A percentile compares a stretch with the other conserved stretches of the same genome.
Conservation (phyloP, 257 asterid species). For the Solanum pimpinellifolium region DNA sequence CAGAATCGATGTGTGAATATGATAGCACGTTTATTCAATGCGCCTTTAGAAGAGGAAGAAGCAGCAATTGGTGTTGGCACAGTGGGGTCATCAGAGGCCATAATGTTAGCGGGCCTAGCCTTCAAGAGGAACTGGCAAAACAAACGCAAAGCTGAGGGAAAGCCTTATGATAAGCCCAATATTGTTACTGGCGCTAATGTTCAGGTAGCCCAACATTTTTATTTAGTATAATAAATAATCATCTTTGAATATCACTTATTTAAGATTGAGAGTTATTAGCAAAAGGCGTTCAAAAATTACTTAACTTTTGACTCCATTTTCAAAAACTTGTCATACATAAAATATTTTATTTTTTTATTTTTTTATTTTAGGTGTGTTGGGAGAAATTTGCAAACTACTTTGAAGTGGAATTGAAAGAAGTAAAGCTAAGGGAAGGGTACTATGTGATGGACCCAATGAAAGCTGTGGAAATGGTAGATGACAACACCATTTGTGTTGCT, state of each 20-base stretch:
- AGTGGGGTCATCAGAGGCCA: conserved; percentile 31
- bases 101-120: conserved; percentile 30
- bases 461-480: conserved; percentile 22
- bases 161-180: conserved; percentile 15
- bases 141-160: conserved; percentile 19
- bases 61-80: conserved; percentile 23
- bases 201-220: not conserved
- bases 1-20: conserved; percentile 32
- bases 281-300: not conserved
- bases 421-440: conserved; percentile 15
- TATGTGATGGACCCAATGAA: conserved; percentile 16
- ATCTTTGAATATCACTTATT: not conserved
- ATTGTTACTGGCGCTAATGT: conserved; percentile 27
- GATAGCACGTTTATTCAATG: conserved; percentile 23
- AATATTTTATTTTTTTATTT: too few species aligned
- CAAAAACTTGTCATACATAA: not conserved
- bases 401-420: conserved; percentile 24
- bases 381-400: conserved; percentile 27
- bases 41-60: conserved; percentile 14
- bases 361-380: conserved; percentile 19
- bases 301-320: not conserved
- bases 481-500: conserved; percentile 20
- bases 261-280: too few species aligned
- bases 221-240: too few species aligned
- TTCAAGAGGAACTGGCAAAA: conserved; percentile 27